Percentiles rank a stretch among this genome's conserved stretches.
These are phyloP conservation scores for Syncephalis plumigaleata DNA, from an alignment of 371 early-diverging fungal genomes.

Conservation along the genomic window DNA sequence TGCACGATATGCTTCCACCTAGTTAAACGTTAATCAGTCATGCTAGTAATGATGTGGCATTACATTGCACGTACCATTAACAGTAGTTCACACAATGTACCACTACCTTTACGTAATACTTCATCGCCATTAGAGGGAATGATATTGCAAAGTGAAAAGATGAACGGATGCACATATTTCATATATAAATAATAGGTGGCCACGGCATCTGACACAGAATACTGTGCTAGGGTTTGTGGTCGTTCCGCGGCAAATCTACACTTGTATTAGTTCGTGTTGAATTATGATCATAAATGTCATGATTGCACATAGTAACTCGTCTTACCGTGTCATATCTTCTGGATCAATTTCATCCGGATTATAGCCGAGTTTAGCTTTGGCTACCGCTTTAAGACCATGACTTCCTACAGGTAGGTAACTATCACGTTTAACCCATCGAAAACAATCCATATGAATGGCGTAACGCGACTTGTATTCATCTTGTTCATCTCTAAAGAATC, in stretches of 20 bases:
- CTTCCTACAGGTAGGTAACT: constrained; percentile 96
- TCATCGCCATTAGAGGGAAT: constrained; percentile 97
- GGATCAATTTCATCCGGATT: constrained; percentile 99
- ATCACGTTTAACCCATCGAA: constrained; percentile 99
- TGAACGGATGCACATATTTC: constrained; percentile 99
- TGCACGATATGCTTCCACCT: constrained; percentile 84
- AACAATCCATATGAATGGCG: constrained; percentile 98
- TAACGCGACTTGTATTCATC: constrained; percentile 78
- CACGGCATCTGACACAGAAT: constrained; percentile 99
- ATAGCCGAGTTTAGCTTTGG: constrained; percentile 94
- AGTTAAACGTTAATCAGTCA: constrained; percentile 1
- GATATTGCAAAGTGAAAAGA: constrained; percentile 98
- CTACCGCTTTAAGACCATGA: constrained; percentile 95
- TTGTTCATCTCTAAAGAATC: constrained; percentile 62
- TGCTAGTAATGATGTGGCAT: neutral
- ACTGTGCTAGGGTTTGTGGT: constrained; percentile 95
- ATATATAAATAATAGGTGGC: constrained; percentile 98
- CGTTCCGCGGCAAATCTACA: constrained; percentile 65
- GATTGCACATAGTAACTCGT: neutral
- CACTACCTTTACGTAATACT: constrained; percentile 93
- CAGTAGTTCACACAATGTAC: constrained; percentile 95
- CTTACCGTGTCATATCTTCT: constrained; percentile 86
- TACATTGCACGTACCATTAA: constrained; percentile 83
- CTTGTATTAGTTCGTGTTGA: constrained; percentile 4
- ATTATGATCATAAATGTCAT: constrained; percentile 6